Base-by-base conservation (phyloP, 768 basidiomycete species). In the Filobasidium floriforme region DNA sequence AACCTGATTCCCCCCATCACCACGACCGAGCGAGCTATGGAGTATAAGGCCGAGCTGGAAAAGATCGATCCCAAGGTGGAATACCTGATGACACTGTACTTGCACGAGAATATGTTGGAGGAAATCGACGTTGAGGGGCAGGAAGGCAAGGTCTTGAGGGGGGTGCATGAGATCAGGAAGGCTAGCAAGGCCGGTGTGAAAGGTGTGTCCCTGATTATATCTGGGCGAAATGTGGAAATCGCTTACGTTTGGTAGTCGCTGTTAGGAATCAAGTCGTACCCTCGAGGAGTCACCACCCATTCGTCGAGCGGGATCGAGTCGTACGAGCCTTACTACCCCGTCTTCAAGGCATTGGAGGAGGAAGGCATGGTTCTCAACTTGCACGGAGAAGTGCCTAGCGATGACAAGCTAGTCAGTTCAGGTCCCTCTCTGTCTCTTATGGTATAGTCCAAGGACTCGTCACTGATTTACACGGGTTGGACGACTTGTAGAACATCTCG, bases 201-300 rank as follows among this genome's bases (percentile, higher is more conserved):
- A 55, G 90, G 81, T 82, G 60, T 26, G 69, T 71, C 32, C 3
- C 5, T 18, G 46, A 49, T 9, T 37, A 37, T 10, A n/a, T n/a
- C n/a, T n/a, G n/a, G n/a, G n/a, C n/a, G n/a, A n/a, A n/a, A n/a
- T n/a, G n/a, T n/a, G n/a, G n/a, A n/a, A n/a, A n/a, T n/a, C n/a
- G n/a, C n/a, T n/a, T n/a, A n/a, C n/a, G n/a, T n/a, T n/a, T n/a
- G n/a, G n/a, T n/a, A n/a, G n/a, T 46, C 54, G 26, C 24, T 26
- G 43, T 52, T 60, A 82, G 85, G 94, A 46, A 90, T 99, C 71
- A 98, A 99, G 80, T 92, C 90, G 18, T 99, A 99, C 77, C 96
- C 96, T 59, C 84, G 90, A 67, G 96, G 96, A 11, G 94, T 99
- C 3, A 99, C 96, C 26, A 99, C 96, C 41, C 94, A 97, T 78